A percentile compares a stretch with the other conserved stretches of the same genome.
Conservation (phyloP, 495 filamentous ascomycete genomes). For the Neurospora sublineolata region DNA sequence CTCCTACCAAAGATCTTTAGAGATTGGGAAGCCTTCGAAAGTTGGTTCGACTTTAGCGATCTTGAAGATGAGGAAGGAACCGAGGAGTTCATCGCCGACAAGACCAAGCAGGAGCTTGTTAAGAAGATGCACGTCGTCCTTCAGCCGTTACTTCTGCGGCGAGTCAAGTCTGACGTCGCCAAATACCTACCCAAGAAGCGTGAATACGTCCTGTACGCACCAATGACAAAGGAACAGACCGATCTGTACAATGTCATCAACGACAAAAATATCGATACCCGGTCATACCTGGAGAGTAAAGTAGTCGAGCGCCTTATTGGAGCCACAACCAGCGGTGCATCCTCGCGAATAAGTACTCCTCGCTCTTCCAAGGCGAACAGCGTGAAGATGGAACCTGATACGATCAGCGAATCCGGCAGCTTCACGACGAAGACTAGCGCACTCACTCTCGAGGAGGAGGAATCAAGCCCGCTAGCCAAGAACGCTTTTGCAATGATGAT, state of each 20-base stretch:
- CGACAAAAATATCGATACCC: constrained; percentile 57
- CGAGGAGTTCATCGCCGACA: constrained; percentile 59
- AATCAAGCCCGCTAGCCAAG: constrained; percentile 10
- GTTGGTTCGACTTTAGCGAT: constrained; percentile 92
- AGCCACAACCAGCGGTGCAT: constrained; percentile 24
- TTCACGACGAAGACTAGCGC: constrained; percentile 5
- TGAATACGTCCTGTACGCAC: constrained; percentile 89
- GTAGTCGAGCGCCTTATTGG: constrained; percentile 57
- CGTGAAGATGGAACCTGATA: constrained; percentile 12
- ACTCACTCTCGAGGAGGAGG: constrained; percentile 3
- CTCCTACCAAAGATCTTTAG: constrained; percentile 85
- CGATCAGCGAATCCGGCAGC: not conserved
- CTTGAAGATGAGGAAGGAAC: constrained; percentile 63
- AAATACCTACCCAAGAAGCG: constrained; percentile 84
- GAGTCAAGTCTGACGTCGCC: constrained; percentile 90
- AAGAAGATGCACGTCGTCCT: constrained; percentile 84
- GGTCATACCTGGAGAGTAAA: constrained; percentile 74
- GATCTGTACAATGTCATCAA: constrained; percentile 82
- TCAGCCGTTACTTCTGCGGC: constrained; percentile 78
- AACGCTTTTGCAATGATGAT: constrained; percentile 40
- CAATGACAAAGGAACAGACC: constrained; percentile 74
- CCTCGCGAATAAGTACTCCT: constrained; percentile 23
- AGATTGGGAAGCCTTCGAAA: constrained; percentile 78
- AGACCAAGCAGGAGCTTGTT: constrained; percentile 72
- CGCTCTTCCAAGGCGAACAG: constrained; percentile 28